A percentile compares a stretch with the other conserved stretches of the same genome.
These are phyloP conservation scores for Podosphaera aphanis DNA, from an alignment of 2,329 filamentous ascomycete genomes.

Conservation along the genomic window DNA sequence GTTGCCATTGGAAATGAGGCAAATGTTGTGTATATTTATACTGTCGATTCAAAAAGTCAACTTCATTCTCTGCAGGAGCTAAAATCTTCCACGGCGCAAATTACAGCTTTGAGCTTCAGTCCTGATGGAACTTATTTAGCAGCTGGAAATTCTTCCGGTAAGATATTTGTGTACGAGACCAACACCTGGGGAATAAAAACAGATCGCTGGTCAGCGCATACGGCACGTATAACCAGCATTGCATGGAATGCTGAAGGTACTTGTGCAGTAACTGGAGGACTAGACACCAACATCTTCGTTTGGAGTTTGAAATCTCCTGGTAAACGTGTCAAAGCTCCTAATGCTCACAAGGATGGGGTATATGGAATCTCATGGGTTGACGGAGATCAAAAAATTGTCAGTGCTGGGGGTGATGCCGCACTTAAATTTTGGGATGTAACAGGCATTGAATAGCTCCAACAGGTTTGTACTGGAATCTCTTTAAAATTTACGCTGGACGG, in stretches of 20 bases:
- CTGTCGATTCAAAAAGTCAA: conserved; percentile 29
- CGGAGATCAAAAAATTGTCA: conserved; percentile 43
- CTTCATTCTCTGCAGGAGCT: conserved; percentile 25
- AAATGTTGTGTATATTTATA: conserved; percentile 56
- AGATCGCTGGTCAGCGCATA: conserved; percentile 55
- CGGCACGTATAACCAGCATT: conserved; percentile 40
- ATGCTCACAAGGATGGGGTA: conserved; percentile 91
- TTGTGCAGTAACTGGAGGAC: conserved; percentile 58
- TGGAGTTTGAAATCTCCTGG: conserved; percentile 75
- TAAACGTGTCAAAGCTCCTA: conserved; percentile 58
- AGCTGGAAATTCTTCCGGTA: conserved; percentile 61
- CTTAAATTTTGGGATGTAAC: conserved; percentile 69
- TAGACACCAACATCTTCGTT: conserved; percentile 81
- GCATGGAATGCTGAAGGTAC: conserved; percentile 60
- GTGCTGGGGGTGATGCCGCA: conserved; percentile 65
- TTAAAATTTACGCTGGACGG: too few species aligned
- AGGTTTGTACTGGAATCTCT: too few species aligned
- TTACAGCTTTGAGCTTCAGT: conserved; percentile 71
- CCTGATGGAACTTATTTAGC: conserved; percentile 54
- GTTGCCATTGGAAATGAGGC: conserved; percentile 59
- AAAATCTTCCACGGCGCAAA: conserved; percentile 42
- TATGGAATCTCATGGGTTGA: conserved; percentile 65
- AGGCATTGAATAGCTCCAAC: conserved; percentile 22
- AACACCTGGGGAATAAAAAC: conserved; percentile 47
- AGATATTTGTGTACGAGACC: conserved; percentile 61